Conservation (phyloP, 2,329 filamentous ascomycete genomes). For the Pyrenochaeta sp. region DNA sequence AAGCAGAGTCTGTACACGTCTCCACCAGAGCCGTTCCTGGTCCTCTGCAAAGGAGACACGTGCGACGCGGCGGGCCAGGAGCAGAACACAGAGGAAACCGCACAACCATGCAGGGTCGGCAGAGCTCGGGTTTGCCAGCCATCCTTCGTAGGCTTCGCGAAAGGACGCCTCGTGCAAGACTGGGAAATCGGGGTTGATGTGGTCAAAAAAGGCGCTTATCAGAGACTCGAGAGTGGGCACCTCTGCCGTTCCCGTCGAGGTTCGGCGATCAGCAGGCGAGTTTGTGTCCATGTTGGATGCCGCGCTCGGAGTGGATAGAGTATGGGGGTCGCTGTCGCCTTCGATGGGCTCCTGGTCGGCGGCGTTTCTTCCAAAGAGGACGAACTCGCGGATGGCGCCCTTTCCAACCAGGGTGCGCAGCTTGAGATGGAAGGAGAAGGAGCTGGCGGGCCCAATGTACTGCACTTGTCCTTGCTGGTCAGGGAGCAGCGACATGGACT, state of each 20-base stretch:
- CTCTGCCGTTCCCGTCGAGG: constrained; percentile 15
- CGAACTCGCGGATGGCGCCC: constrained; percentile 44
- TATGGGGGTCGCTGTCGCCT: constrained; percentile 23
- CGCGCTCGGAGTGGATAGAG: constrained; percentile 29
- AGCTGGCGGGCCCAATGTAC: constrained; percentile 54
- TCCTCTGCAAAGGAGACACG: constrained; percentile 44
- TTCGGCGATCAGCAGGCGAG: constrained; percentile 29
- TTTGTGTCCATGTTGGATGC: constrained; percentile 26
- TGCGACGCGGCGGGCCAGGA: constrained; percentile 49
- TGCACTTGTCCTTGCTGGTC: constrained; percentile 56
- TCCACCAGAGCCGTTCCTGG: constrained; percentile 53
- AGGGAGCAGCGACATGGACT: constrained; percentile 46
- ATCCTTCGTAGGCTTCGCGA: constrained; percentile 50
- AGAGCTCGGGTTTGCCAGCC: constrained; percentile 35
- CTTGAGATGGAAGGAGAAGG: constrained; percentile 53
- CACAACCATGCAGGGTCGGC: constrained; percentile 53
- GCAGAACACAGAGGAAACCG: constrained; percentile 51
- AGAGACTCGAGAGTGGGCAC: constrained; percentile 42
- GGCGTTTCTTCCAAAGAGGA: constrained; percentile 52
- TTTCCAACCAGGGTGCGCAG: constrained; percentile 49
- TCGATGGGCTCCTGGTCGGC: constrained; percentile 38
- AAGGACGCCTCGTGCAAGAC: constrained; percentile 55
- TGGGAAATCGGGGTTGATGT: constrained; percentile 53
- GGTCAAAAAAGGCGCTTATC: constrained; percentile 52
- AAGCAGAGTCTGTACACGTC: constrained; percentile 49